phyloP scores from a whole-genome alignment of 352 stramenopile species.

The Phytopythium ostracodes region DNA sequence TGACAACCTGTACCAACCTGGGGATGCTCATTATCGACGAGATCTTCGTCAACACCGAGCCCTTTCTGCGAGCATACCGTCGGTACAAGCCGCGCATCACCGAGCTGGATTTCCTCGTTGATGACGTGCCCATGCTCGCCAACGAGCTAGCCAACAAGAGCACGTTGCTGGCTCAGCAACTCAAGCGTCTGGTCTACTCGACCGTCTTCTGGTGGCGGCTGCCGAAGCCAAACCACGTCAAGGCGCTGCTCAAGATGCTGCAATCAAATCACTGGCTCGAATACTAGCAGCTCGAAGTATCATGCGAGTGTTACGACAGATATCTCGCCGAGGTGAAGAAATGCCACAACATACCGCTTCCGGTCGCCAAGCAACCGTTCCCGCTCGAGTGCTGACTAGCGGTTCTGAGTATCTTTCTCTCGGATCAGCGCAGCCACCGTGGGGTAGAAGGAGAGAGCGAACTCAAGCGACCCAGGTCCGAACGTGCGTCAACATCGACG shows the following conservation, averaged over 20 bases:
- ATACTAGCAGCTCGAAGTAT: background rate
- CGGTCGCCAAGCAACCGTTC: background rate
- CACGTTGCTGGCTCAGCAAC: background rate
- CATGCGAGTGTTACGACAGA: background rate
- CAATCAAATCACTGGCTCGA: background rate
- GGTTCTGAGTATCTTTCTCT: background rate
- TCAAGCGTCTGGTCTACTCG: background rate
- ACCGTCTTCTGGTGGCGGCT: too few species aligned
- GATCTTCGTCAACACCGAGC: background rate
- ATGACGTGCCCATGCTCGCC: background rate
- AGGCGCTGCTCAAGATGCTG: background rate
- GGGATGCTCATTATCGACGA: background rate
- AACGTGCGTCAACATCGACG: too few species aligned
- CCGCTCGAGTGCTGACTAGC: background rate
- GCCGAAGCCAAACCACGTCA: background rate
- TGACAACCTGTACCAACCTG: background rate
- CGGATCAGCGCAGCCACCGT: background rate
- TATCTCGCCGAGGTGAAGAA: background rate
- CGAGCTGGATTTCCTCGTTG: background rate
- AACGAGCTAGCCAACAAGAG: background rate
- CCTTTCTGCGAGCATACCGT: background rate
- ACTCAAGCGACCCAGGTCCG: background rate
- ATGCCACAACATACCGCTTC: background rate
- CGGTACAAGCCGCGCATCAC: background rate
- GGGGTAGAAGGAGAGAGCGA: background rate